Percentiles rank a stretch among this genome's conserved stretches.
Conservation (phyloP, 2,329 filamentous ascomycete genomes). For the Davidsoniella neocaledoniae region DNA sequence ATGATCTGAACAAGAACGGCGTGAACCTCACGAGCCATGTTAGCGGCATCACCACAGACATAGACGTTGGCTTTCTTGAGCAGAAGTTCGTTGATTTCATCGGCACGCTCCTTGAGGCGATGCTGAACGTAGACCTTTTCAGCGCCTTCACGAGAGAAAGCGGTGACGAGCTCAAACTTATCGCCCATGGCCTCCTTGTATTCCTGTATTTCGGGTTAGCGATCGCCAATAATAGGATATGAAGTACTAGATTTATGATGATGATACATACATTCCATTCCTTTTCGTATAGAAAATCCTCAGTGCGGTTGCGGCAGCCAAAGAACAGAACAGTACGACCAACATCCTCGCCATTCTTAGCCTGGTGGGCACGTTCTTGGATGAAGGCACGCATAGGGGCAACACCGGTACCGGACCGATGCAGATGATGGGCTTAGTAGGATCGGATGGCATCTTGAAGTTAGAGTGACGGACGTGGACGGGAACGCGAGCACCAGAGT, state of each 20-base stretch:
- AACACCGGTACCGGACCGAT: constrained; percentile 87
- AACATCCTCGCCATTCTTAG: constrained; percentile 62
- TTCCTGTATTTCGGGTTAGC: constrained; percentile 37
- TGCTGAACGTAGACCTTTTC: constrained; percentile 98
- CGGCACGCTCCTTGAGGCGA: constrained; percentile 63
- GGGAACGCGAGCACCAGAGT: constrained; percentile 85
- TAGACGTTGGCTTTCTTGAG: constrained; percentile 87
- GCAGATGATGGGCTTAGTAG: constrained; percentile 87
- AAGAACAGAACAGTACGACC: constrained; percentile 88
- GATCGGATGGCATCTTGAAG: constrained; percentile 95
- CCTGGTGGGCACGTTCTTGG: constrained; percentile 78
- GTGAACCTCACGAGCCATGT: constrained; percentile 93
- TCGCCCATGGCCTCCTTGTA: constrained; percentile 73
- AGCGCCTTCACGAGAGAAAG: constrained; percentile 76
- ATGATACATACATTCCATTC: constrained; percentile 69
- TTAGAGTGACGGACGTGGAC: constrained; percentile 96
- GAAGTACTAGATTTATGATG: too few species aligned
- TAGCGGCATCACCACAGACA: constrained; percentile 91
- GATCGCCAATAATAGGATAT: neutral
- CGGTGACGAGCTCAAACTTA: constrained; percentile 77
- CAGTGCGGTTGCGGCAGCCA: constrained; percentile 70
- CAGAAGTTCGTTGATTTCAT: constrained; percentile 75
- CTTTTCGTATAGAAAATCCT: constrained; percentile 82
- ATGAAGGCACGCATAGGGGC: constrained; percentile 92
- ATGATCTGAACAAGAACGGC: constrained; percentile 75